Base-by-base conservation (phyloP, 1,284 basidiomycete genomes). In the Cryptococcus neoformans region DNA sequence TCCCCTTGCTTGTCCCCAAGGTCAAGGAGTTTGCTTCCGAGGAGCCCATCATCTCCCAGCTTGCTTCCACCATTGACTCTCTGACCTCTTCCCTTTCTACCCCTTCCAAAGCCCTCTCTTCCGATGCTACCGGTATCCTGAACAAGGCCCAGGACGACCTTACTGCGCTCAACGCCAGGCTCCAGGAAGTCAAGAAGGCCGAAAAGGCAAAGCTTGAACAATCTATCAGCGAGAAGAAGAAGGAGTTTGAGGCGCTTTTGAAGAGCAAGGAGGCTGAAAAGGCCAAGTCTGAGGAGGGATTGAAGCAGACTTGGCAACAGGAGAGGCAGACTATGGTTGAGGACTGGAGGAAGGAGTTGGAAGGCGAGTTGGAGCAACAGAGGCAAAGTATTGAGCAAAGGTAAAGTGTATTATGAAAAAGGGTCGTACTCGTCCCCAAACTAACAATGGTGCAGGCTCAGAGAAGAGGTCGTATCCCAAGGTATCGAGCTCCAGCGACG, bases 401-500 rank as follows among this genome's bases (percentile, higher is more conserved):
- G 90, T 92, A 65, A 65, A 84, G 64, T 2, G 4, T 11, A 2
- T 36, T 37, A 21, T 1, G 35, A 6, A 34, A n/a, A 8, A 34
- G 52, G 54, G 54, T 54, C 58, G 56, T 59, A 37, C 21, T 58
- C 10, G 16, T 49, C 44, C 4, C 9, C n/a, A 28, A 28, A 28
- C 28, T 28, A 28, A 28, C 28, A 28, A 28, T 28, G 4, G 4
- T 8, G 12, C 61, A 93, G 93, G 48, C 82, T 99, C 62, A 90
- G 89, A 74, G 91, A 96, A 74, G 94, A 96, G 75, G 92, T 99
- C 57, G 84, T 98, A 49, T 88, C 92, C 4, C 94, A 98, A 75
- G 95, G 94, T 21, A 92, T 99, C 66, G 95, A 98, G 80, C 85
- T 98, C 47, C 95, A 99, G 76, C 86, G 93, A 52, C 84, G 91